These are phyloP conservation scores for Kingdonia uniflora DNA, from an alignment of 164 flowering plant genomes.

Conservation along the genomic window DNA sequence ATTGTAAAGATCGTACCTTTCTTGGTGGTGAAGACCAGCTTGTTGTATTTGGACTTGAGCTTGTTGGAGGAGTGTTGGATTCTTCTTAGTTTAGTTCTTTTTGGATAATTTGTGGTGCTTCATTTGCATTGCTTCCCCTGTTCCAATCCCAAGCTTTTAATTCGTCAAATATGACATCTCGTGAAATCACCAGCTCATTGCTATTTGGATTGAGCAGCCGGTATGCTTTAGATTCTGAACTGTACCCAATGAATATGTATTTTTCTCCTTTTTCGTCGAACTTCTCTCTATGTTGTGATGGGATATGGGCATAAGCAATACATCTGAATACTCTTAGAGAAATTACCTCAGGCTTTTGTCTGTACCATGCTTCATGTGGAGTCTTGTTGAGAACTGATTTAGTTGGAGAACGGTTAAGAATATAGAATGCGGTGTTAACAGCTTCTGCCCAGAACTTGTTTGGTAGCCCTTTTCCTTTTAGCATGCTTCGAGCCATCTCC, in stretches of 20 bases:
- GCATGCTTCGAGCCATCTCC: too few species aligned
- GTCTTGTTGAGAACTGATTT: too few species aligned
- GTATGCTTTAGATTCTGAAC: slow-evolving; percentile 1
- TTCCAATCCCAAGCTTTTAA: neutral
- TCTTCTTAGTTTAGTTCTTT: neutral
- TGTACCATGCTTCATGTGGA: slow-evolving; percentile 7
- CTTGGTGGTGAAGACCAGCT: neutral
- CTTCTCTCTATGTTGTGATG: slow-evolving; percentile 3
- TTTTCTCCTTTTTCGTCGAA: slow-evolving; percentile 8
- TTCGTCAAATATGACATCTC: slow-evolving; percentile 9
- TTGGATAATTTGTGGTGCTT: neutral
- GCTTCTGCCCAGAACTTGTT: too few species aligned
- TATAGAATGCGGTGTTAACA: too few species aligned
- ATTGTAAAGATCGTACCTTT: neutral
- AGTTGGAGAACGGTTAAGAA: too few species aligned
- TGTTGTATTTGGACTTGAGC: neutral
- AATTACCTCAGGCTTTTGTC: neutral
- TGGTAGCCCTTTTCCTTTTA: too few species aligned
- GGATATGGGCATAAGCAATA: slow-evolving; percentile 6
- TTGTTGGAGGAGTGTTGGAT: neutral
- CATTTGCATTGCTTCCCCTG: neutral
- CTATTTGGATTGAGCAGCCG: slow-evolving; percentile 2
- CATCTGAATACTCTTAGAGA: slow-evolving; percentile 4
- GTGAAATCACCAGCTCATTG: neutral
- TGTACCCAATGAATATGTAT: slow-evolving; percentile 6